phyloP scores from a whole-genome alignment of 495 filamentous ascomycete genomes.

The Pseudevernia furfuracea region DNA sequence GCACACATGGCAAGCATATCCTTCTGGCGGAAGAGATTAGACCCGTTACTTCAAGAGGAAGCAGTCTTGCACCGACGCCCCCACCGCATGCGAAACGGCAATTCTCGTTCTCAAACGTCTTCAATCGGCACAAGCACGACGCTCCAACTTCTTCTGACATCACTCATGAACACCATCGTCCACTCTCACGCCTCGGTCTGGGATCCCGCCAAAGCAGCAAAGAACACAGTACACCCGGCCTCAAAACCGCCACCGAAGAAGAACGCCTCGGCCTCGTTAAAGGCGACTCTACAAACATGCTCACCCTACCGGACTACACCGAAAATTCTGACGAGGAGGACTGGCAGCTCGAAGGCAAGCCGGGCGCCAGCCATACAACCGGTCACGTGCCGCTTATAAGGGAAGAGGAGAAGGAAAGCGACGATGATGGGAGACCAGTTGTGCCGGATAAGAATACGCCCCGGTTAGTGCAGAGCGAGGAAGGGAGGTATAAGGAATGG shows the following conservation, averaged over 20 bases:
- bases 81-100: constrained; percentile 56
- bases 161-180: constrained; percentile 22
- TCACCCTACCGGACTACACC: constrained; percentile 12
- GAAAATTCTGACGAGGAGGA: constrained; percentile 7
- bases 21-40: constrained; percentile 35
- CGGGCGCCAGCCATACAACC: background rate
- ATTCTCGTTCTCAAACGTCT: constrained; percentile 85
- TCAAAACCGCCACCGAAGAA: constrained; percentile 68
- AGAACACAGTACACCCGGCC: constrained; percentile 13
- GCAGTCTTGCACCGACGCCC: constrained; percentile 33
- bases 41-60: constrained; percentile 23
- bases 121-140: constrained; percentile 43
- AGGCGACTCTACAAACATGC: constrained; percentile 45
- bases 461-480: constrained; percentile 3
- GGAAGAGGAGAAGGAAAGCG: constrained; percentile 17
- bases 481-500: background rate
- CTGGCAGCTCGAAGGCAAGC: constrained; percentile 17
- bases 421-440: background rate
- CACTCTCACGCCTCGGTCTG: constrained; percentile 35
- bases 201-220: constrained; percentile 30
- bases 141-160: constrained; percentile 31
- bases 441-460: background rate
- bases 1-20: constrained; percentile 27
- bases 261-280: constrained; percentile 80
- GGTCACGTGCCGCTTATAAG: constrained; percentile 3